Conservation (phyloP, 2,329 filamentous ascomycete genomes). For the Neodidymelliopsis sp. region DNA sequence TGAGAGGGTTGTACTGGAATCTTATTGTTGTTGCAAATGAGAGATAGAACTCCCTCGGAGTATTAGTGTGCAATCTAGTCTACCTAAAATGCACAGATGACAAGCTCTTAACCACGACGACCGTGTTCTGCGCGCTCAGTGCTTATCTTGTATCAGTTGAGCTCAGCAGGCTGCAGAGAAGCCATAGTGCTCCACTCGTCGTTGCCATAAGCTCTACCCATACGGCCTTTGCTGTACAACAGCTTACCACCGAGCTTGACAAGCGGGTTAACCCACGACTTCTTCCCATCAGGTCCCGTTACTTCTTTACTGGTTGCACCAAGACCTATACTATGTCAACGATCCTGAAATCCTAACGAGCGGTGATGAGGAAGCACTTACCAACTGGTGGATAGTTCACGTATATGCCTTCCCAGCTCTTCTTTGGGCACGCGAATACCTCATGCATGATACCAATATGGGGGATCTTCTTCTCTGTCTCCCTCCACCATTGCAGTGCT, state of each 20-base stretch:
- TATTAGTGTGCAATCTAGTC: too few species aligned
- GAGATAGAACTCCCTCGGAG: too few species aligned
- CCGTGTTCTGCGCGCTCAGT: too few species aligned
- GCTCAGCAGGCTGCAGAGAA: background rate
- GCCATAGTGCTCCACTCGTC: slow-evolving; percentile 11
- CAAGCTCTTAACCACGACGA: too few species aligned
- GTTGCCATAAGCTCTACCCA: slow-evolving; percentile 13
- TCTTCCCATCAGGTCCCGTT: slow-evolving; percentile 12
- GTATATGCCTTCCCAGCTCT: slow-evolving; percentile 23
- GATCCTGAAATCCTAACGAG: background rate
- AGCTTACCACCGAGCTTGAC: slow-evolving; percentile 15
- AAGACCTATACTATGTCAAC: slow-evolving; percentile 6
- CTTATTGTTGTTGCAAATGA: too few species aligned
- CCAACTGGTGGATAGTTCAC: slow-evolving; percentile 20
- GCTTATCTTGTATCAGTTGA: too few species aligned
- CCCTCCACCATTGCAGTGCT: slow-evolving; percentile 17
- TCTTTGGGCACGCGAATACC: slow-evolving; percentile 19
- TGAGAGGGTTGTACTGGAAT: too few species aligned
- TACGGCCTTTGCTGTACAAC: slow-evolving; percentile 17
- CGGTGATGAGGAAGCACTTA: background rate
- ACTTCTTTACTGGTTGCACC: slow-evolving; percentile 19
- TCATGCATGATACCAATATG: slow-evolving; percentile 23
- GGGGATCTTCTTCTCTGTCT: slow-evolving; percentile 7
- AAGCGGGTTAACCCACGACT: slow-evolving; percentile 19
- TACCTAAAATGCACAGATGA: too few species aligned